Base-by-base conservation (phyloP, 768 basidiomycete species). In the Termitomyces sp. region DNA sequence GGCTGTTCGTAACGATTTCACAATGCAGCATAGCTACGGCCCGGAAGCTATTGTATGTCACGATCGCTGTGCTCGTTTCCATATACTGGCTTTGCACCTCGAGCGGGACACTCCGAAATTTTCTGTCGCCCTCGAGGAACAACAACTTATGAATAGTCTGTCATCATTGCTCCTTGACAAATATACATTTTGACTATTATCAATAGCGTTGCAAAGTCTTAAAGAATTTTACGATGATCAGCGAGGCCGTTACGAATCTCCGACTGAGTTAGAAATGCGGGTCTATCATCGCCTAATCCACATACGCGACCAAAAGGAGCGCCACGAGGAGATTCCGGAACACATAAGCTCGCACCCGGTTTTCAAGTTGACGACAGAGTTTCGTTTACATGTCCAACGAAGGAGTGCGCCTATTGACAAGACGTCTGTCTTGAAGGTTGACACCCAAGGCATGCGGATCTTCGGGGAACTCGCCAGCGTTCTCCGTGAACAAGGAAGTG, bases 171-270 rank as follows among this genome's bases (percentile, higher is more conserved):
- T 34, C 49, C 32, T 43, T 46, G 26, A 52, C 41, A 52, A 32
- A 42, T 10, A 31, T 43, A 12, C 13, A 27, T 36, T 43, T 52
- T 54, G 36, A 56, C 32, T 37, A 14, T 36, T 46, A 43, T 26
- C 14, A 41, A 47, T 64, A 98, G 95, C 94, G 16, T 79, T 98
- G 37, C 92, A 92, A 69, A 92, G 89, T 64, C 78, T 98, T 55
- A 94, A 92, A 70, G 91, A 98, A 67, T 94, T 93, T 64, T 96
- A 97, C 67, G 86, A 91, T 61, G 95, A 97, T 65, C 86, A 90
- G 57, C 77, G 84, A 0, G 80, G 77, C 9, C 72, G 74, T 42
- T 87, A 87, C 59, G 73, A 85, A 64, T 89, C 88, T 10, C 84
- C 88, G 0, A 90, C 88, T 39, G 95, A 98, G 67, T 81, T 98